Percentiles rank a stretch among this genome's conserved stretches.
These are phyloP conservation scores for Gloeopeniophorella convolvens DNA, from an alignment of 768 basidiomycete genomes.

Conservation along the genomic window DNA sequence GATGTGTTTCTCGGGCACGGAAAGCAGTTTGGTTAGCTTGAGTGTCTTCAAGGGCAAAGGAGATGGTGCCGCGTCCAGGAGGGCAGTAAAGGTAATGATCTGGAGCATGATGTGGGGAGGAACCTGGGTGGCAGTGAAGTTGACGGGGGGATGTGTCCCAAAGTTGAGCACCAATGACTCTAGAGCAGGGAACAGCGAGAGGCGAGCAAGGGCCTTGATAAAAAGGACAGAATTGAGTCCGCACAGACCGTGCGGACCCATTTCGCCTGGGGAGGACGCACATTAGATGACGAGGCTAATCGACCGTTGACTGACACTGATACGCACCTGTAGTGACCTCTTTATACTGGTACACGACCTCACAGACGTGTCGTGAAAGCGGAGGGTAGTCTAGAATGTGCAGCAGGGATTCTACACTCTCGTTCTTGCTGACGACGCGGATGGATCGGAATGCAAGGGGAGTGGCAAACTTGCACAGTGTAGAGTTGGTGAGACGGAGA, in stretches of 20 bases:
- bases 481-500: background rate
- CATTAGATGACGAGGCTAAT: background rate
- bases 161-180: constrained; percentile 1
- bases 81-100: constrained; percentile 7
- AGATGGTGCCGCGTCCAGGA: background rate
- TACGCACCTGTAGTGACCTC: constrained; percentile 1
- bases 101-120: constrained; percentile 8
- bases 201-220: background rate
- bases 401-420: background rate
- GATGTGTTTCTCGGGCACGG: background rate
- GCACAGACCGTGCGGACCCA: background rate
- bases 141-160: background rate
- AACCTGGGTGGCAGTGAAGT: too few relatives aligned
- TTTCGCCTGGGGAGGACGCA: background rate
- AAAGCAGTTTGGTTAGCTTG: background rate
- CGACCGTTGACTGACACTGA: too few relatives aligned
- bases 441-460: constrained; percentile 5
- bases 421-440: background rate
- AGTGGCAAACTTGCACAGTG: constrained; percentile 1
- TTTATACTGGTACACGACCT: constrained; percentile 8
- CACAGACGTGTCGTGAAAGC: background rate
- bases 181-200: background rate
- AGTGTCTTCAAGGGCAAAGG: background rate
- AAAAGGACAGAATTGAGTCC: constrained; percentile 1
- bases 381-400: background rate